Base-by-base conservation (phyloP, 1,284 basidiomycete genomes). In the Pseudozyma thailandica region DNA sequence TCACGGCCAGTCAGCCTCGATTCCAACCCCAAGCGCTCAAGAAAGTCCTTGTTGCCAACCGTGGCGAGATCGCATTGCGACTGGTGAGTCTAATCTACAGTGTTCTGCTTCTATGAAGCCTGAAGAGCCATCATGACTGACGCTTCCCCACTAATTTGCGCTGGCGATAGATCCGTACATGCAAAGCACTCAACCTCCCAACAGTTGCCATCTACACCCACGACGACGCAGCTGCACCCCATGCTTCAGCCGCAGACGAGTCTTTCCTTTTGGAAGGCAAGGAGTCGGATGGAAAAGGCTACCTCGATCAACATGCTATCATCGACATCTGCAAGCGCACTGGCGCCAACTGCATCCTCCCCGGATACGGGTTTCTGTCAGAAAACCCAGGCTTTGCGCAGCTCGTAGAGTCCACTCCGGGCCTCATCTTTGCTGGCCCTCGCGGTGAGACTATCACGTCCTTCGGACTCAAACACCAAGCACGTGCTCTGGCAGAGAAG, bases 281-380 rank as follows among this genome's bases (percentile, higher is more conserved):
- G 87, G 75, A 85, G 87, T 72, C 83, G 87, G 10, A 82, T 85
- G 44, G 77, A 83, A 56, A 64, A 18, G 61, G 54, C 18, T 71
- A 71, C 41, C 55, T 71, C 20, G 63, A 66, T 49, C 41, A 56
- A 20, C 28, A 53, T 6, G 56, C 50, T 8, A 52, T 74, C 23
- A 43, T 71, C 51, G 47, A 72, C n/a, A 30, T 60, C 28, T 41
- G 39, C 39, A 31, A 33, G n/a, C 26, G 46, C 25, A 45, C 53
- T 18, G 50, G 49, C 20, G 56, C 46, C 21, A 52, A 66, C 45
- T 47, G 43, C 62, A 84, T 90, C 2, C 88, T 89, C 45, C 89
- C 89, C 0, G 89, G 89, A 10, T 90, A 90, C 58, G 86, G 90
- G 7, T 90, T 90, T 76, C 84, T 90, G 23, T 87, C 88, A 0